Evolutionary conservation across 768 basidiomycete species (phyloP), one percentile per base, ranked within the genome.

Genomic region (Pilatotrama ljubarskyi): DNA sequence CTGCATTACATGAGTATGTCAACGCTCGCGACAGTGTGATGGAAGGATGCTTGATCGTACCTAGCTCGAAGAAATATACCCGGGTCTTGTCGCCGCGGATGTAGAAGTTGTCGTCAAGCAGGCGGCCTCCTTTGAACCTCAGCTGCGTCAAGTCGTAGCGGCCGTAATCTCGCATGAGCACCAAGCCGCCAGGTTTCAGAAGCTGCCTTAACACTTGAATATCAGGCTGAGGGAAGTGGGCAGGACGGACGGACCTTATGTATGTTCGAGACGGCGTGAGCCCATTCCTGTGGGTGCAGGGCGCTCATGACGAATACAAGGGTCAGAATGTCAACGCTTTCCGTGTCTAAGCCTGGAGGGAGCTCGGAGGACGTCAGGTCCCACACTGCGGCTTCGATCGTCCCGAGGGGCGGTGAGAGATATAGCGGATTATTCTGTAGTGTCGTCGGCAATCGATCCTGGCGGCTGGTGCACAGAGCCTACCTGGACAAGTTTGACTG

Each of bases 31-130:
- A 15, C 35, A 2, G 2, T 10, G 29, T 32, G 29, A 7, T 25
- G 18, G 24, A 18, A 5, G 18, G n/a, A 36, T 32, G 24, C 13
- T 18, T 11, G 47, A 8, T 64, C 76, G 29, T 65, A 92, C 95
- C 91, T 11, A 91, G 72, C 61, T 92, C 90, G 65, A 99, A 99
- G 73, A 98, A 99, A 74, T 98, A 98, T 0, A 99, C 97, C 38
- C 97, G 81, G 0, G 97, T 98, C 68, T 93, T 95, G 76, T 99
- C 97, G 0, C 97, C 97, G 37, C 97, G 84, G 51, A 97, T 90
- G 69, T 99, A 99, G 64, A 99, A 88, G 70, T 97, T 95, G 47
- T 95, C 93, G 42, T 93, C 91, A 11, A 98, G 82, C 55, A 98
- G 81, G 11, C 97, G 82, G 1, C 88, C 86, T 6, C 81, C 81